A percentile compares a stretch with the other conserved stretches of the same genome.
These are phyloP conservation scores for Cucumis cinereus DNA, from an alignment of 306 rosid species.

Conservation along the genomic window DNA sequence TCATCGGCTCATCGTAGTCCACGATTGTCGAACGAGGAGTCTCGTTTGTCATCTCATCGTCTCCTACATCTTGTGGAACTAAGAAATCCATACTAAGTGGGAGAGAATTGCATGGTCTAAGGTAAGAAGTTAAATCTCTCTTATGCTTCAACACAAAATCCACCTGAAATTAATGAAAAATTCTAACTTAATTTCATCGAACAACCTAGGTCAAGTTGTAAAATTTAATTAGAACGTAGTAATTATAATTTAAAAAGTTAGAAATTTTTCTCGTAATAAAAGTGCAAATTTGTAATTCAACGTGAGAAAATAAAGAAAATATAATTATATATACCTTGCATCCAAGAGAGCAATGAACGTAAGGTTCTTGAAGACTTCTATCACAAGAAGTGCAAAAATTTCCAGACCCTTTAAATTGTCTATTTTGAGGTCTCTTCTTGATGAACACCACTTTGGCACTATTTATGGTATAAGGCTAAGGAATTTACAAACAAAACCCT, in stretches of 20 bases:
- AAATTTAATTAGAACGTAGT: too few species aligned
- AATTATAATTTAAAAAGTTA: too few species aligned
- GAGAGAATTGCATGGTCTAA: constrained; percentile 50
- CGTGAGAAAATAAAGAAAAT: neutral
- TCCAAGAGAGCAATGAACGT: constrained; percentile 79
- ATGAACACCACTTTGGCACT: constrained; percentile 96
- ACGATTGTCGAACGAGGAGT: constrained; percentile 58
- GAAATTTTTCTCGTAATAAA: too few species aligned
- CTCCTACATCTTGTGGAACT: constrained; percentile 72
- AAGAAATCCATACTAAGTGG: constrained; percentile 72
- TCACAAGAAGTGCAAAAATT: constrained; percentile 94
- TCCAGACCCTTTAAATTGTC: constrained; percentile 96
- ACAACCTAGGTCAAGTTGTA: too few species aligned
- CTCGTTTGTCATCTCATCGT: constrained; percentile 51
- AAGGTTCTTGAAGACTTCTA: constrained; percentile 94
- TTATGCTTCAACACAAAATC: constrained; percentile 67
- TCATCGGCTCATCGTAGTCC: constrained; percentile 64
- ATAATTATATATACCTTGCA: constrained; percentile 57
- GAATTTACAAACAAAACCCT: neutral
- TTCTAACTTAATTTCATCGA: neutral
- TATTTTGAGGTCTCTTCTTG: constrained; percentile 88
- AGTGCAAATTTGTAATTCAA: too few species aligned
- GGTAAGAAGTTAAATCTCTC: constrained; percentile 55
- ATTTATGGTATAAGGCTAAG: constrained; percentile 81
- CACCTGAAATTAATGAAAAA: constrained; percentile 23